phyloP scores from a whole-genome alignment of 345 rosid genomes.

The Linum lewisii region DNA sequence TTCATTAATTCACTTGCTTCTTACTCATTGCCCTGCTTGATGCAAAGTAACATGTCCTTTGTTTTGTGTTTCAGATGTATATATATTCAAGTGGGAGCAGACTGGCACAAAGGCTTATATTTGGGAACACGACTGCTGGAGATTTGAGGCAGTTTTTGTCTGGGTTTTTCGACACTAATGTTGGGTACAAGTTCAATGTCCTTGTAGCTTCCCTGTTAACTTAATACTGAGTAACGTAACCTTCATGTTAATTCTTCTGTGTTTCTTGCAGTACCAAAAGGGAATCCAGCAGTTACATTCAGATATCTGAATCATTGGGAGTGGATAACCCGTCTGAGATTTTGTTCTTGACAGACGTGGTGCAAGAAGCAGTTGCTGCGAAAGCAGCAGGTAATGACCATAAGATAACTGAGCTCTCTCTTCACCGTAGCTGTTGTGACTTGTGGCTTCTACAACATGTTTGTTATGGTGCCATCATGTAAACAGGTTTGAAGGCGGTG shows the following conservation, averaged over 20 bases:
- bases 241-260: neutral
- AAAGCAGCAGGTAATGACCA: constrained; percentile 19
- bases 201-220: neutral
- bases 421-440: neutral
- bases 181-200: constrained; percentile 42
- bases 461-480: neutral
- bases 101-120: constrained; percentile 82
- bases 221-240: neutral
- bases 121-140: constrained; percentile 75
- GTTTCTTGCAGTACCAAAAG: constrained; percentile 18
- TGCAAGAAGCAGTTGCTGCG: constrained; percentile 23
- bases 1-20: neutral
- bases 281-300: constrained; percentile 10
- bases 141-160: constrained; percentile 74
- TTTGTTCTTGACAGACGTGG: constrained; percentile 19
- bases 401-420: neutral
- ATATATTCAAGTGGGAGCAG: constrained; percentile 97
- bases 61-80: constrained; percentile 45
- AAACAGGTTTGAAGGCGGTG: constrained; percentile 21
- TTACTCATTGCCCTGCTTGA: neutral
- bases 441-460: no score
- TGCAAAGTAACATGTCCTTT: neutral
- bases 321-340: constrained; percentile 20
- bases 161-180: constrained; percentile 75
- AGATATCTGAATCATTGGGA: constrained; percentile 20